Evolutionary conservation across 164 flowering plant genomes (phyloP).

Genomic region (Aristolochia californica): DNA sequence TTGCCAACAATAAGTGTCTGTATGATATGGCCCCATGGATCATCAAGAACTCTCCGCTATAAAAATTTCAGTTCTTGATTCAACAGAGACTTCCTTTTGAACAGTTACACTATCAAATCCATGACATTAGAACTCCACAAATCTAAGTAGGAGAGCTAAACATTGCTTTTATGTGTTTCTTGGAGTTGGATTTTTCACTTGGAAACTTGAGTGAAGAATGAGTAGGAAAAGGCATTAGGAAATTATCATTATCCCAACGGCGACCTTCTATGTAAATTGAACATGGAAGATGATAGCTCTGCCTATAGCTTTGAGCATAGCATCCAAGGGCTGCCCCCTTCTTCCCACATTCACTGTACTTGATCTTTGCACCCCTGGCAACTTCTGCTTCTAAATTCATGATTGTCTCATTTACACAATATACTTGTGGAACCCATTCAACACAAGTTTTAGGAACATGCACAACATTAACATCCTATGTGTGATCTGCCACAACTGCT

Average conservation of each 20-base stretch:
- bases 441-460: conserved; percentile 58
- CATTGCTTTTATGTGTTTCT: too few relatives aligned
- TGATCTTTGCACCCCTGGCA: too few relatives aligned
- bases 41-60: conserved; percentile 30
- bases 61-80: conserved; percentile 17
- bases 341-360: too few relatives aligned
- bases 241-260: too few relatives aligned
- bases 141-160: conserved; percentile 53
- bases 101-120: conserved; percentile 16
- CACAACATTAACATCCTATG: too few relatives aligned
- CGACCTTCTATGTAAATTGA: too few relatives aligned
- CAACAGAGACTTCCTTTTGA: conserved; percentile 22
- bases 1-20: conserved; percentile 51
- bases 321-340: conserved; percentile 74
- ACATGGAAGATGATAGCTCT: conserved; percentile 12
- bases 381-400: too few relatives aligned
- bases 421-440: conserved; percentile 74
- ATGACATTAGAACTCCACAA: conserved; percentile 63
- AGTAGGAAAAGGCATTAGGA: too few relatives aligned
- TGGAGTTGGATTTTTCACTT: conserved; percentile 28
- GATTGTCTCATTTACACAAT: conserved; percentile 64
- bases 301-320: conserved; percentile 16
- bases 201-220: too few relatives aligned
- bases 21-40: conserved; percentile 44
- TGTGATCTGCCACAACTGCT: too few relatives aligned